Base-by-base conservation (phyloP, 2,329 filamentous ascomycete genomes). In the Clarireedia monteithiana region DNA sequence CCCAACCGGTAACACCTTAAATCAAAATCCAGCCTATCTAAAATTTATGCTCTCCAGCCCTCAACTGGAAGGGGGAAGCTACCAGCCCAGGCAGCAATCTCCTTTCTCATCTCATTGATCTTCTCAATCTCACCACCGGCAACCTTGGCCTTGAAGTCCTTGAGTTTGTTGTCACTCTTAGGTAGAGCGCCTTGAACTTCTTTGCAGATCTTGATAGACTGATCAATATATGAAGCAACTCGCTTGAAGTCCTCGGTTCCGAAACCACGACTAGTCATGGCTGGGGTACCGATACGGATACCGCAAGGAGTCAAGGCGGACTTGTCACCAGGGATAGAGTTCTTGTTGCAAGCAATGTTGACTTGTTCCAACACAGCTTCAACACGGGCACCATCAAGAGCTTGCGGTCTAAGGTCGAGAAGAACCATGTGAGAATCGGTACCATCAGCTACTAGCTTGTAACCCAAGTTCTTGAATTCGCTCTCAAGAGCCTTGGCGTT, bases 271-370 rank as follows among this genome's bases (percentile, higher is more conserved):
- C 84, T 91, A 57, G 91, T 96, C 94, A 99, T 99, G 73, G 94
- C 94, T 48, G 94, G 94, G 47, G 91, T 94, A 69, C 94, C 94
- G 68, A 99, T 95, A 66, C 94, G 90, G 73, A 99, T 86, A 78
- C 94, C 94, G 69, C 86, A 90, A 54, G 94, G 94, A 62, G 90
- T 96, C 64, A 99, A 83, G 49, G 94, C 94, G 58, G 89, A 95
- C 81, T 95, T 96, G 81, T 99, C 94, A 62, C 94, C 94, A 42
- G 94, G 94, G 58, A 96, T 94, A 59, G 89, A 87, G 84, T 99
- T 99, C 85, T 99, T 99, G 85, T 99, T 99, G 83, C 91, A 95
- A 60, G 94, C 91, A 73, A 99, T 95, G 80, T 96, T 95, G 76
- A 96, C 94, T 73, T 95, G 88, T 79, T 99, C 94, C 20, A 99